phyloP scores from a whole-genome alignment of 2,329 filamentous ascomycete species.

The Tolypocladium album region DNA sequence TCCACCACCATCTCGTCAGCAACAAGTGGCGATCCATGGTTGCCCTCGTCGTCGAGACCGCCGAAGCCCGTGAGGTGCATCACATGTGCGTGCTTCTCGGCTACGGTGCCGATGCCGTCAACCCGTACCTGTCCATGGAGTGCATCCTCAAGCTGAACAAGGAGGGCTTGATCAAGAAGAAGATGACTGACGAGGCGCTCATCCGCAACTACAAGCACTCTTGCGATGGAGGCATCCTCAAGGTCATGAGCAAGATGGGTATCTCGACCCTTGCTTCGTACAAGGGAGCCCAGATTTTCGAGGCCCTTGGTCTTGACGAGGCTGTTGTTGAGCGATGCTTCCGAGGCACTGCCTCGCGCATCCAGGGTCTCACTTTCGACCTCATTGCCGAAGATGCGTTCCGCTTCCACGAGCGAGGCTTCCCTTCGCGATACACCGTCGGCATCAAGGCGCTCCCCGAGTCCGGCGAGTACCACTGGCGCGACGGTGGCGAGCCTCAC shows the following conservation, averaged over 20 bases:
- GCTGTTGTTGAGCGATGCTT: constrained; percentile 90
- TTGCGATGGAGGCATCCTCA: constrained; percentile 89
- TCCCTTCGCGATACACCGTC: constrained; percentile 67
- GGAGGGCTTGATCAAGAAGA: constrained; percentile 85
- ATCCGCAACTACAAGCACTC: constrained; percentile 97
- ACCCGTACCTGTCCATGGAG: constrained; percentile 91
- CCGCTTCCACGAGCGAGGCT: constrained; percentile 89
- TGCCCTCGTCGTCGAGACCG: constrained; percentile 82
- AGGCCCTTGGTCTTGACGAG: constrained; percentile 88
- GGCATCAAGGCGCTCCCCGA: constrained; percentile 74
- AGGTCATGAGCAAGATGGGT: constrained; percentile 99
- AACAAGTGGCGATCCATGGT: constrained; percentile 92
- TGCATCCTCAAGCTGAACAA: constrained; percentile 95
- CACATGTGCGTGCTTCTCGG: constrained; percentile 98
- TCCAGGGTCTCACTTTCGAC: constrained; percentile 89
- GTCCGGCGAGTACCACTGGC: constrained; percentile 97
- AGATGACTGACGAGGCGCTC: constrained; percentile 68
- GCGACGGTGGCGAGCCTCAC: constrained; percentile 89
- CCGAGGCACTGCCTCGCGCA: constrained; percentile 84
- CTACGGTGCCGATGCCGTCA: constrained; percentile 89
- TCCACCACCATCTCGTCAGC: constrained; percentile 88
- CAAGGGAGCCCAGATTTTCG: constrained; percentile 97
- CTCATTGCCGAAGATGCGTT: constrained; percentile 90
- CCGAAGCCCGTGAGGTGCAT: constrained; percentile 91
- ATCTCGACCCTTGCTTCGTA: constrained; percentile 94